Evolutionary conservation across 208 protist species (phyloP), one percentile per base, ranked within the genome.

Genomic region (Acanthamoeba triangularis): DNA sequence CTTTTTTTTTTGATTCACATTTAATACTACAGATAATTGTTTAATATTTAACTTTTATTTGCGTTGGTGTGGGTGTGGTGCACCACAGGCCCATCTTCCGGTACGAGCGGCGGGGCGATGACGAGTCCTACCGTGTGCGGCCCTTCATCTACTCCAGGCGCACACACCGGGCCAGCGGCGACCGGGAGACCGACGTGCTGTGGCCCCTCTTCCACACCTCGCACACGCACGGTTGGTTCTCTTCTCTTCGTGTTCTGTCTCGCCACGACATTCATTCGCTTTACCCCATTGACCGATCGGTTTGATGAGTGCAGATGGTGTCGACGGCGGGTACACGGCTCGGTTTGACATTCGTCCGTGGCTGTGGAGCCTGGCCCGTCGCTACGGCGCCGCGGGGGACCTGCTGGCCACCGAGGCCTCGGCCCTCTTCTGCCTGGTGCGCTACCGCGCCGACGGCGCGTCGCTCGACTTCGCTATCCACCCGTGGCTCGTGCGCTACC

Each of bases 381-480:
- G 52, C n/a, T 88, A 88, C 49, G 25, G 33, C 47, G 80, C 80
- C 80, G 49, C 61, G 80, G 80, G 80, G 4, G 30, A 14, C 44
- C 80, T 88, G 80, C 80, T 47, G 80, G 11, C 7, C 28, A 88
- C 49, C 49, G 35, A 54, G 10, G 47, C 49, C 23, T 88, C 80
- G 52, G 80, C 80, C 30, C 80, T 88, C 49, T 88, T 88, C 80
- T 88, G 49, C n/a, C 49, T 88, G 8, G 80, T 88, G 80, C 44
- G 33, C 28, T 88, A 88, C 80, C 80, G 25, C 28, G 80, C 80
- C 16, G 80, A 88, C 30, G 44, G 7, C 23, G 30, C 5, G 80
- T 65, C 80, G 49, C 44, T 88, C 80, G 28, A 63, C 20, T 28
- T 88, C 1, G 52, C 80, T 6, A 37, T 88, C 33, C 80, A 88